Evolutionary conservation across 495 filamentous ascomycete genomes (phyloP), one percentile per base, ranked within the genome.

Genomic region (Cercophora scortea): DNA sequence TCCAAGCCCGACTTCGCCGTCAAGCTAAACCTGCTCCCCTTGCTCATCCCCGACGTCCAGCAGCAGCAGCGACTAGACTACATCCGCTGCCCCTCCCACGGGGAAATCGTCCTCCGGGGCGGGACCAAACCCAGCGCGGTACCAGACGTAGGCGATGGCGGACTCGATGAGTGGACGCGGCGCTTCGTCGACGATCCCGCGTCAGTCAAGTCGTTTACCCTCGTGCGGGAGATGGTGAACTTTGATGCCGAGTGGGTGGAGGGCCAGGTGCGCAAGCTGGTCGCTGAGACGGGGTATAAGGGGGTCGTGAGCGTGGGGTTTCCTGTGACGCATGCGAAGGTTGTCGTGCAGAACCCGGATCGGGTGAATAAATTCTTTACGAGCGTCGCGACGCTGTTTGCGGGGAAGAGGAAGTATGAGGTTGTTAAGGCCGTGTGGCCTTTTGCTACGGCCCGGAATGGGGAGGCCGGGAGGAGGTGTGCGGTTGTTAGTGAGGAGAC

Each of bases 241-340:
- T 66, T 79, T 54, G 75, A 81, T 47, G 65, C 67, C 15, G 63
- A 64, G 49, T 78, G 77, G 69, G 51, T 81, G 32, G 74, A 79
- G 57, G 77, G 76, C 8, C 72, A 75, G 49, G 66, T 79, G 32
- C 69, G 76, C 8, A 68, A 65, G 32, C 62, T 80, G 15, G 55
- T 80, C 2, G 71, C 68, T 0, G 59, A 63, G 13, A 73, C 68
- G 8, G 59, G 61, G 12, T 81, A 79, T 54, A 68, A 70, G 18
- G 76, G 76, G 10, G 58, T 63, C n/a, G 74, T 80, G 19, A 64
- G 57, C 1, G 66, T 81, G 4, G 61, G 71, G 16, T 80, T 80
- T 49, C 76, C 73, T 8, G 57, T 77, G n/a, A 76, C 74, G 18
- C 76, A 79, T 55, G 49, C 64, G 4, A 66, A 65, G 36, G 74